Percentiles rank a stretch among this genome's conserved stretches.
Evolutionary conservation across 306 rosid species (phyloP).

Genomic region (Mucuna pruriens): DNA sequence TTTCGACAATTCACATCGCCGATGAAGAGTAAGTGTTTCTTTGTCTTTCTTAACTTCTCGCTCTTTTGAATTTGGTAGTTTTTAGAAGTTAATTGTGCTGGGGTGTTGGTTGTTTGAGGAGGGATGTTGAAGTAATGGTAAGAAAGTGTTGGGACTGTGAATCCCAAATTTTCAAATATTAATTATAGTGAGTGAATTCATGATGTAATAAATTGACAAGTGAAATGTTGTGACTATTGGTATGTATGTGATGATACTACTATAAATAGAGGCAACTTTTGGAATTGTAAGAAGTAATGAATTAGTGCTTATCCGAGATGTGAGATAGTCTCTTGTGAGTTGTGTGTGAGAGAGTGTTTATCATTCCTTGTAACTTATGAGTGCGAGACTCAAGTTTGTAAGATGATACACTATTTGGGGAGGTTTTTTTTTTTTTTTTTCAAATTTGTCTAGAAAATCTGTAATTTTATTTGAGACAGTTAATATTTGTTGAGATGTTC

Average conservation of each 20-base stretch:
- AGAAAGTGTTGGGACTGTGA: background rate
- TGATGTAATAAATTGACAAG: background rate
- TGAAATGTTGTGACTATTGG: background rate
- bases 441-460: no score
- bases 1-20: slow-evolving; percentile 95
- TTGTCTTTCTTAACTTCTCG: background rate
- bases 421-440: background rate
- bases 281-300: background rate
- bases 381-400: background rate
- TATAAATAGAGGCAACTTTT: background rate
- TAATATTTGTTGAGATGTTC: no score
- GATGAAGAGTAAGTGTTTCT: slow-evolving; percentile 80
- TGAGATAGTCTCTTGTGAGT: background rate
- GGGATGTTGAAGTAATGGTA: background rate
- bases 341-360: background rate
- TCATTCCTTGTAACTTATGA: background rate
- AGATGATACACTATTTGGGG: background rate
- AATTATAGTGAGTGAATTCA: background rate
- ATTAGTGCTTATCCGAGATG: background rate
- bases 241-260: no score
- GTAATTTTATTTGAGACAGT: no score
- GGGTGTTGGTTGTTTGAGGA: slow-evolving; percentile 1
- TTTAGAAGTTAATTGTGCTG: background rate
- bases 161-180: background rate
- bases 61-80: slow-evolving; percentile 27